Conservation (phyloP, 2,329 filamentous ascomycete species). For the Dothidotthia symphoricarpi region DNA sequence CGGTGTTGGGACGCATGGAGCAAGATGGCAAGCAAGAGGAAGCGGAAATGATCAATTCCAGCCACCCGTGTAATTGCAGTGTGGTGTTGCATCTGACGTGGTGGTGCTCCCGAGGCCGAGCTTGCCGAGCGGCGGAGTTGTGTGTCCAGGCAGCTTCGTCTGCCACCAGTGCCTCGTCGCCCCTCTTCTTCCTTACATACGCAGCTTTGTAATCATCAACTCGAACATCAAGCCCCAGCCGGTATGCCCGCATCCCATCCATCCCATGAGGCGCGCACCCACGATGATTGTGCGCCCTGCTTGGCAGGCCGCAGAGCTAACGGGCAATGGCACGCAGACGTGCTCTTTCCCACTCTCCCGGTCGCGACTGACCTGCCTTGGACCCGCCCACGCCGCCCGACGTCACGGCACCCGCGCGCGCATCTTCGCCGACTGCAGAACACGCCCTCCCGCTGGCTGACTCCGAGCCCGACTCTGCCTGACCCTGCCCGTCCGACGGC, state of each 20-base stretch:
- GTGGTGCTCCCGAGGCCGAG: too few species aligned
- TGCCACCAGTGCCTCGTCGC: too few species aligned
- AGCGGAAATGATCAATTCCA: too few species aligned
- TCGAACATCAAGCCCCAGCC: too few species aligned
- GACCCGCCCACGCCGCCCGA: not conserved
- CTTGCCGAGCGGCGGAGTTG: too few species aligned
- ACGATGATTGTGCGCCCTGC: constrained; percentile 7
- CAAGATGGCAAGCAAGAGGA: not conserved
- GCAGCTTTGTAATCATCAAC: too few species aligned
- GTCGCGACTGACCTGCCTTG: constrained; percentile 1
- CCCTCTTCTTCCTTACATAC: too few species aligned
- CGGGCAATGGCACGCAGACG: constrained; percentile 4
- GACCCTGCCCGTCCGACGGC: not conserved
- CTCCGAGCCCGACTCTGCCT: not conserved
- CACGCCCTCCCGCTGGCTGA: not conserved
- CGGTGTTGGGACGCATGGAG: too few species aligned
- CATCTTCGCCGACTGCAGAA: constrained; percentile 9
- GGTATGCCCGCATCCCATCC: not conserved
- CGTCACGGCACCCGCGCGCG: constrained; percentile 6
- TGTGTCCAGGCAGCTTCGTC: too few species aligned
- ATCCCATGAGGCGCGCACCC: constrained; percentile 6
- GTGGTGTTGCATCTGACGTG: too few species aligned
- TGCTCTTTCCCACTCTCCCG: constrained; percentile 6
- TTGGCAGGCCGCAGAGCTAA: constrained; percentile 13
- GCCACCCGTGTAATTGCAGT: too few species aligned